Base-by-base conservation (phyloP, 306 rosid species). In the Alnus rubra region DNA sequence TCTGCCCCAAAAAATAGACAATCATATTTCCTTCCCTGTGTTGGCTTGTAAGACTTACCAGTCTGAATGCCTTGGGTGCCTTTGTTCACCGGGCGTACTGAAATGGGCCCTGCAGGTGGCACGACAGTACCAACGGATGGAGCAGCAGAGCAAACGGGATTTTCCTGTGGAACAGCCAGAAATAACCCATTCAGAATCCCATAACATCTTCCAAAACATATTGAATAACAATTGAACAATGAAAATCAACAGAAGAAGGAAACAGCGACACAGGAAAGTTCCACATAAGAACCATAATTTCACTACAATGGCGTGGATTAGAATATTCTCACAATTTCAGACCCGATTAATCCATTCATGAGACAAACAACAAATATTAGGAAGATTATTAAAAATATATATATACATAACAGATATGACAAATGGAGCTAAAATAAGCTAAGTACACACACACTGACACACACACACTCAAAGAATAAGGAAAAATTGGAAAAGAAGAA, bases 41-140 rank as follows among this genome's bases (percentile, higher is more conserved):
- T 67, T 39, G 76, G 37, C 82, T 19, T 77, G 84, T 69, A 80
- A 63, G 73, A 89, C 93, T 91, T 81, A 94, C 98, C 95, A 65
- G 76, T 86, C 70, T 82, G 89, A 81, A 60, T 58, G 16, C 87
- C 83, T 49, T 74, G 86, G 78, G 74, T 39, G 74, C 49, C 73
- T 76, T 84, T 88, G 75, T 60, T 83, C 75, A 19, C 77, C 60
- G 58, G 59, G 56, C 89, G 84, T 73, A 75, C 78, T 8, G 76
- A 77, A 81, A n/a, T 48, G 42, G 88, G 74, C 76, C 77, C 86
- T 23, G 65, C 72, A 28, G 88, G 62, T 31, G 77, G 82, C 19
- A 60, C 73, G 52, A 55, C 56, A 39, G 47, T 72, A 77, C 74
- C 71, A 44, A 70, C 48, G 59, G 91, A 51, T 68, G 44, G 85